Conservation (phyloP, 108 stramenopile species). For the Pseudonitzschia multistriata region DNA sequence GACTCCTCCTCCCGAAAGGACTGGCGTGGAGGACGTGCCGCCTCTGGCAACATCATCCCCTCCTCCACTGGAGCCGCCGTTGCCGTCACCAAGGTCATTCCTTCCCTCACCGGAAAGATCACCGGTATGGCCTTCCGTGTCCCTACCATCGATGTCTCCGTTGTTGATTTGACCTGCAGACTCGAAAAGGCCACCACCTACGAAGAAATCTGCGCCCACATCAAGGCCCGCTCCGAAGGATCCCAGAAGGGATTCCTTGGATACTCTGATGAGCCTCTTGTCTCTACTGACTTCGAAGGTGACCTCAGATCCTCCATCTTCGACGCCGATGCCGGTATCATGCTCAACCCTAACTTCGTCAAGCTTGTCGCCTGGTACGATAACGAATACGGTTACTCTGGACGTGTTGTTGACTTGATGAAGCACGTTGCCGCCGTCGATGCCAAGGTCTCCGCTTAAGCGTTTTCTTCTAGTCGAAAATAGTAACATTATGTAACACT, state of each 20-base stretch:
- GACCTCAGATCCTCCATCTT: slow-evolving; percentile 97
- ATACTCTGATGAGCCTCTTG: slow-evolving; percentile 98
- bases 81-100: slow-evolving; percentile 99
- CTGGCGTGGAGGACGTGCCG: slow-evolving; percentile 99
- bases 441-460: slow-evolving; percentile 80
- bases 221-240: slow-evolving; percentile 90
- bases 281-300: slow-evolving; percentile 96
- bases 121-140: slow-evolving; percentile 99
- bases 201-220: slow-evolving; percentile 96
- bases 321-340: slow-evolving; percentile 97
- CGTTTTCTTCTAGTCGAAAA: no score
- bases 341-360: slow-evolving; percentile 93
- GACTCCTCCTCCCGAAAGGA: slow-evolving; percentile 99
- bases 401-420: slow-evolving; percentile 95
- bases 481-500: no score
- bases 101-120: slow-evolving; percentile 95
- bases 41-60: slow-evolving; percentile 99
- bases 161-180: slow-evolving; percentile 94
- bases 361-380: slow-evolving; percentile 99
- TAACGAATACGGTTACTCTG: slow-evolving; percentile 95
- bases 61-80: slow-evolving; percentile 99
- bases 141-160: slow-evolving; percentile 98
- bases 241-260: slow-evolving; percentile 98
- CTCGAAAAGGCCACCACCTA: slow-evolving; percentile 92
- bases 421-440: slow-evolving; percentile 91